phyloP scores from a whole-genome alignment of 495 filamentous ascomycete genomes.

The Stereocaulon alpinum region DNA sequence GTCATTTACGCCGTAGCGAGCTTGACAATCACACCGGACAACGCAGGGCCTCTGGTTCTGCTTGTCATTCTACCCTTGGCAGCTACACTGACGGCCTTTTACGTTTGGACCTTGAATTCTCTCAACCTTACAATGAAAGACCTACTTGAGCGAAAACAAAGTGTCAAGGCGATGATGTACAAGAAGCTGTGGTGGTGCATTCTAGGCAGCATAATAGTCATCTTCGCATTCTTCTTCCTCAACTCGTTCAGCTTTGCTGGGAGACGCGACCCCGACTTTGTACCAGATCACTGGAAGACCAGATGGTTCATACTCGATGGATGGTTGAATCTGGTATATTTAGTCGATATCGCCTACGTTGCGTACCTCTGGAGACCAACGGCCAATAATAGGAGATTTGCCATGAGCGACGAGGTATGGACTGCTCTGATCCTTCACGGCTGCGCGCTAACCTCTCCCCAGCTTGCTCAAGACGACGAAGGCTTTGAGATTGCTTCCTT shows the following conservation, averaged over 20 bases:
- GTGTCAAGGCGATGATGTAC: slow-evolving; percentile 90
- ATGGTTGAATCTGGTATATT: slow-evolving; percentile 94
- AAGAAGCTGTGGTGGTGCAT: slow-evolving; percentile 99
- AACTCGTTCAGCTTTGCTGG: slow-evolving; percentile 92
- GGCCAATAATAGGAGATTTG: slow-evolving; percentile 92
- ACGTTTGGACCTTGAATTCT: slow-evolving; percentile 97
- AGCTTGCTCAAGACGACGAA: slow-evolving; percentile 96
- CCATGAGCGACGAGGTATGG: slow-evolving; percentile 90
- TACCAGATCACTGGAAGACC: slow-evolving; percentile 90
- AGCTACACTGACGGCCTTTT: slow-evolving; percentile 89
- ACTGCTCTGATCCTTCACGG: neutral
- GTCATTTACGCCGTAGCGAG: slow-evolving; percentile 88
- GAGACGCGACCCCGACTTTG: slow-evolving; percentile 69
- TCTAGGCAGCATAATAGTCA: slow-evolving; percentile 79
- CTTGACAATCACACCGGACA: slow-evolving; percentile 70
- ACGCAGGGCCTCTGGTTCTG: slow-evolving; percentile 74
- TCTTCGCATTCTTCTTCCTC: slow-evolving; percentile 92
- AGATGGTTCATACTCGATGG: slow-evolving; percentile 97
- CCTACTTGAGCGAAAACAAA: slow-evolving; percentile 84
- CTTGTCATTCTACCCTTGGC: slow-evolving; percentile 90
- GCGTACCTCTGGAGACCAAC: slow-evolving; percentile 98
- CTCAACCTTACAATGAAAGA: slow-evolving; percentile 93
- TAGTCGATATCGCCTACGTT: slow-evolving; percentile 81
- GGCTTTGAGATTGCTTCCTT: slow-evolving; percentile 95
- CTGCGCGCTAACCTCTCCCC: slow-evolving; percentile 23